Base-by-base conservation (phyloP, 1,139 yeast genomes). In the Sporopachydermia cereana region DNA sequence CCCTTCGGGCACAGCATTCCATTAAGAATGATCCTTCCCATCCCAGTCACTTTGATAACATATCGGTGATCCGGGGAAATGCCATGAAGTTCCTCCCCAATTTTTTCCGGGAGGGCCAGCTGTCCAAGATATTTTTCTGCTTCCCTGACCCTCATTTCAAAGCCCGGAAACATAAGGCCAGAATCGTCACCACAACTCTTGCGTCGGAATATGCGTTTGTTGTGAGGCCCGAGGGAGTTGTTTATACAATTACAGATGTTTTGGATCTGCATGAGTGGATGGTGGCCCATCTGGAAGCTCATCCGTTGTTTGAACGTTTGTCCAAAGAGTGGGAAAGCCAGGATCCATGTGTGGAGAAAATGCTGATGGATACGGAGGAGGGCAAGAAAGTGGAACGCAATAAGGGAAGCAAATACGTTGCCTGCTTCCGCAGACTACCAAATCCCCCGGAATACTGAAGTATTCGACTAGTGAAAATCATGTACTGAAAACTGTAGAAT, bases 131-230 rank as follows among this genome's bases (percentile, higher is more conserved):
- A 77, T 91, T 91, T 64, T 91, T 93, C 68, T 93, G 98, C 64
- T 91, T 91, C 74, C 99, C 99, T 18, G 99, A 91, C 64, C 99
- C 99, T 14, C 98, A 93, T 63, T 91, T 91, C 70, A 91, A 91
- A 60, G 95, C 86, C 62, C 75, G 98, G 57, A 91, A 91, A 62
- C 98, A 93, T 65, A 91, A 91, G 69, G 97, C 97, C 5, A 75
- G 99, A 68, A 91, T 91, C 56, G 77, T 91, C 52, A 89, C 98
- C 49, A 80, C 78, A 49, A 91, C 97, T 1, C 68, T 91, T 50
- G 70, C 88, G 48, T 76, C 93, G 30, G 98, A 91, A 61, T 91
- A 91, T 59, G 98, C 98, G 2, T 93, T 77, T 59, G 95, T 83
- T 7, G 70, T 91, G 56, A 77, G 70, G 54, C 95, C 85, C 49